phyloP scores from a whole-genome alignment of 768 basidiomycete species.

The Amanita phalloides region DNA sequence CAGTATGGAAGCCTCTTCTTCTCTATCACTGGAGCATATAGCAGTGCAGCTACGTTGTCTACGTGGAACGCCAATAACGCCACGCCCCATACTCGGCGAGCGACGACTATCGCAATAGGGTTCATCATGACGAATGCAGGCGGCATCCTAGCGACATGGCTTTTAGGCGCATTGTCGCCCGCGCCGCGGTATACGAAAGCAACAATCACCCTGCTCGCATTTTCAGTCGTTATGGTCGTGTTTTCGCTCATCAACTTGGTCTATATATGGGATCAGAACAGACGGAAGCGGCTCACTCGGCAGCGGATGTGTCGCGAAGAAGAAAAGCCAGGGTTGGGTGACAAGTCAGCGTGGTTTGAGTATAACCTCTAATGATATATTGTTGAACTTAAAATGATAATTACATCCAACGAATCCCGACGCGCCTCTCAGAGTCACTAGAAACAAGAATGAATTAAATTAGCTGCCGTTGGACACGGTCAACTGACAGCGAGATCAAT shows the following conservation, averaged over 20 bases:
- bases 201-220: conserved; percentile 23
- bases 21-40: conserved; percentile 40
- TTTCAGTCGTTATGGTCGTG: conserved; percentile 29
- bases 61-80: conserved; percentile 16
- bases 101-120: conserved; percentile 45
- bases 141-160: conserved; percentile 53
- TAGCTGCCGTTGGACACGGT: too few relatives aligned
- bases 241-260: conserved; percentile 24
- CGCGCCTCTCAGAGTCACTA: too few relatives aligned
- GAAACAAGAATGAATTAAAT: too few relatives aligned
- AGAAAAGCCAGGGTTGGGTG: conserved; percentile 33
- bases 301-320: conserved; percentile 14
- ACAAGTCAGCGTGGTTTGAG: conserved; percentile 42
- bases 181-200: conserved; percentile 28
- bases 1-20: conserved; percentile 51
- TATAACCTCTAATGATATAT: conserved; percentile 26
- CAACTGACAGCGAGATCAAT: too few relatives aligned
- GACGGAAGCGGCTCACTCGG: conserved; percentile 30
- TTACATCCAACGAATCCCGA: too few relatives aligned
- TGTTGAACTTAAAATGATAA: too few relatives aligned
- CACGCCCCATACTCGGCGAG: conserved; percentile 40
- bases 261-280: conserved; percentile 34
- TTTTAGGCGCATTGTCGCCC: conserved; percentile 38
- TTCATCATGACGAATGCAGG: conserved; percentile 50
- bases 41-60: conserved; percentile 38